These are phyloP conservation scores for Podospora conica DNA, from an alignment of 495 filamentous ascomycete genomes.

Conservation along the genomic window DNA sequence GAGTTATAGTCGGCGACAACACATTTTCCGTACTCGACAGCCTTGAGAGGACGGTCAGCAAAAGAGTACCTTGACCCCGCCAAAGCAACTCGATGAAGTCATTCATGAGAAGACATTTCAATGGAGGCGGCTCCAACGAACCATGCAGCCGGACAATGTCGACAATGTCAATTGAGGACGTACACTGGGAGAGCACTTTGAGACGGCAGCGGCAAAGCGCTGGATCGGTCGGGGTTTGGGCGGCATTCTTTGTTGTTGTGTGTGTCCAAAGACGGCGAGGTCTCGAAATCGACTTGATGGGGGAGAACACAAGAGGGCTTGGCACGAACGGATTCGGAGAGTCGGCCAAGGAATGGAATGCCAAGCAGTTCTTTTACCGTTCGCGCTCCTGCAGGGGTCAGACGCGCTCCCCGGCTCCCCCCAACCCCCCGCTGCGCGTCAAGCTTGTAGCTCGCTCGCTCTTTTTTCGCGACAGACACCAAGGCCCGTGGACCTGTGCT, in stretches of 20 bases:
- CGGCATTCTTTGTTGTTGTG: conserved; percentile 17
- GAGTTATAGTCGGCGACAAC: conserved; percentile 86
- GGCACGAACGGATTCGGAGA: background rate
- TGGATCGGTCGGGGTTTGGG: conserved; percentile 65
- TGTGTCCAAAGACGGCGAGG: background rate
- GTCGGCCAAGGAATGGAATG: background rate
- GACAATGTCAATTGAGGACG: conserved; percentile 6
- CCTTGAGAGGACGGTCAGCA: conserved; percentile 42
- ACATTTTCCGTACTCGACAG: conserved; percentile 84
- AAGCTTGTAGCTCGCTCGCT: background rate
- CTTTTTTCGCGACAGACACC: conserved; percentile 5
- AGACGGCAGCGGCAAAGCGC: conserved; percentile 75
- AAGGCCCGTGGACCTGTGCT: background rate
- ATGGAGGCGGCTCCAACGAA: background rate
- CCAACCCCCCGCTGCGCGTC: conserved; percentile 2
- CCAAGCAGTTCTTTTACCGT: background rate
- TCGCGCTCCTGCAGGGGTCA: conserved; percentile 1
- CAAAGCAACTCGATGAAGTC: background rate
- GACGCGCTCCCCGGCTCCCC: conserved; percentile 19
- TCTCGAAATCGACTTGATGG: background rate
- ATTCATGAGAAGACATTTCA: background rate
- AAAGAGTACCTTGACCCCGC: background rate
- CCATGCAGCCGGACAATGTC: background rate
- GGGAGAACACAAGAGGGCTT: background rate
- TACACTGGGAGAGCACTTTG: conserved; percentile 81